Evolutionary conservation across 2,329 filamentous ascomycete genomes (phyloP).

Genomic region (Paecilomyces niveus): DNA sequence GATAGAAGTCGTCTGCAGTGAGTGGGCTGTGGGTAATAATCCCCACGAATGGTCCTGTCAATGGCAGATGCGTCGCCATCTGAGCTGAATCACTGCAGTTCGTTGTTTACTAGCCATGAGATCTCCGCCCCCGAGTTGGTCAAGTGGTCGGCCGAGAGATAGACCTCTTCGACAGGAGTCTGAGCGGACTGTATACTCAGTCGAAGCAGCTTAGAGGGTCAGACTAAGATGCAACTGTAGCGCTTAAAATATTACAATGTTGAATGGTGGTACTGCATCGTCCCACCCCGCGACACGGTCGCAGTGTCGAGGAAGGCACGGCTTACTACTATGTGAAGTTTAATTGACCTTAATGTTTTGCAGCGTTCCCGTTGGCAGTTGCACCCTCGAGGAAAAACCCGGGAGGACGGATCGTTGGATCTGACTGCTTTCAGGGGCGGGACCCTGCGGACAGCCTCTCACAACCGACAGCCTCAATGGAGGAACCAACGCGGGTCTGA

Average conservation of each 20-base stretch:
- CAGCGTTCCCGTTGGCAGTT: not conserved
- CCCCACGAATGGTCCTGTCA: not conserved
- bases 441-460: conserved; percentile 1
- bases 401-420: conserved; percentile 1
- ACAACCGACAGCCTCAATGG: conserved; percentile 1
- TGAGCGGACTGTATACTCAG: not conserved
- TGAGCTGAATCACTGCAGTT: not conserved
- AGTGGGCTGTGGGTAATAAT: not conserved
- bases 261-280: not conserved
- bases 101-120: not conserved
- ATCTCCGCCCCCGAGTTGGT: not conserved
- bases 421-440: not conserved
- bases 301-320: not conserved
- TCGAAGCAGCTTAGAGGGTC: not conserved
- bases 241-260: not conserved
- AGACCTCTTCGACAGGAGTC: not conserved
- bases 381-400: not conserved
- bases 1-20: not conserved
- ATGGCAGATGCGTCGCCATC: not conserved
- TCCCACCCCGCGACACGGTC: not conserved
- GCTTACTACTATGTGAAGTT: not conserved
- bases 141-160: not conserved
- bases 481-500: conserved; percentile 10
- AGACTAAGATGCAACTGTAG: not conserved
- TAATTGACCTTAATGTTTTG: not conserved